These are phyloP conservation scores for Penicillium sp. DNA, from an alignment of 2,329 filamentous ascomycete genomes.

Conservation along the genomic window DNA sequence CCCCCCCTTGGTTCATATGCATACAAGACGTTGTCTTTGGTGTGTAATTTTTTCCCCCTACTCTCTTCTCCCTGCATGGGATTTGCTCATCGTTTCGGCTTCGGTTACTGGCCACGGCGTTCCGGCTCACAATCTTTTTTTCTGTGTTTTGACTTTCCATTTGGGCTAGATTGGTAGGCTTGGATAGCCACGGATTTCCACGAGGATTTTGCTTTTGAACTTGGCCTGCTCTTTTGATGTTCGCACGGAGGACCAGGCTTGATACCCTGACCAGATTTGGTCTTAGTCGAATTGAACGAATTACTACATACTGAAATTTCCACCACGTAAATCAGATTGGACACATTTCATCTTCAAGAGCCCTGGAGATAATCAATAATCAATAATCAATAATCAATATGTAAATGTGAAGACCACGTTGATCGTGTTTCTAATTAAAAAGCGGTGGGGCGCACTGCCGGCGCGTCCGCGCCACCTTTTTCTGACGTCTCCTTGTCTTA, in stretches of 20 bases:
- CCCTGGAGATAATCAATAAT: no score
- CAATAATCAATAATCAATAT: no score
- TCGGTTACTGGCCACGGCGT: conserved; percentile 11
- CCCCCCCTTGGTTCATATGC: conserved; percentile 13
- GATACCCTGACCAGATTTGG: conserved; percentile 29
- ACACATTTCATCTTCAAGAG: background rate
- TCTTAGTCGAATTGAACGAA: conserved; percentile 11
- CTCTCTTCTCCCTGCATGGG: conserved; percentile 4
- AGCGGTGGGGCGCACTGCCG: conserved; percentile 18
- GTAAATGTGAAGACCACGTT: no score
- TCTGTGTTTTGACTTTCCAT: background rate
- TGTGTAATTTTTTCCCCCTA: background rate
- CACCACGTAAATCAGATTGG: background rate
- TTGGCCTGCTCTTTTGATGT: background rate
- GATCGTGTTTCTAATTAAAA: conserved; percentile 5
- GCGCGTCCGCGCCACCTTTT: conserved; percentile 29
- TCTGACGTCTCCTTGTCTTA: conserved; percentile 24
- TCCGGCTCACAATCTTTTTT: conserved; percentile 7
- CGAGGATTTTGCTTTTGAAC: conserved; percentile 2
- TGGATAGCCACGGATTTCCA: conserved; percentile 12
- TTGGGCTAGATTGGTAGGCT: conserved; percentile 25
- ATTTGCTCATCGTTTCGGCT: conserved; percentile 7
- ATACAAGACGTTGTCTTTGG: conserved; percentile 8
- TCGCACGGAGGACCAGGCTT: conserved; percentile 18
- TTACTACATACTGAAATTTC: background rate